Evolutionary conservation across 2,329 filamentous ascomycete species (phyloP).

Genomic region (Arthrobotrys pseudoclavata): DNA sequence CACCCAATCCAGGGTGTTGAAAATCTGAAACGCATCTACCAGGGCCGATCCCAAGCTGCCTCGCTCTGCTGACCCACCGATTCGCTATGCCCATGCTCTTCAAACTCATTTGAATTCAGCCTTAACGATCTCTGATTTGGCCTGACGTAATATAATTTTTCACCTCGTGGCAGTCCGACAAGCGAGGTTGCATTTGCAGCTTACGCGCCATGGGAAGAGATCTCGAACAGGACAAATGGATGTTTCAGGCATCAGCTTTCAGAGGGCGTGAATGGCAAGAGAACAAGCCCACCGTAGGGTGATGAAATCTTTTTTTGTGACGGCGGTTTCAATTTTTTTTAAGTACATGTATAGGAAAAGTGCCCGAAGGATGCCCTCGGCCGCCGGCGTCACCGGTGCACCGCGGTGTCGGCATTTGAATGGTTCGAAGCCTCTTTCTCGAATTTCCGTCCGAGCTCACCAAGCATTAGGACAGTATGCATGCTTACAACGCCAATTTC

Average conservation of each 20-base stretch:
- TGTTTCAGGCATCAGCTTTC: conserved; percentile 34
- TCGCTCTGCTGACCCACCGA: conserved; percentile 37
- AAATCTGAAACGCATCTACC: conserved; percentile 49
- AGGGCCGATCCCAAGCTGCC: conserved; percentile 19
- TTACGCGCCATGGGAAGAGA: conserved; percentile 29
- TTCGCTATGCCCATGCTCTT: conserved; percentile 22
- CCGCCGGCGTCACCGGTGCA: conserved; percentile 4
- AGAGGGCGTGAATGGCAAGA: conserved; percentile 6
- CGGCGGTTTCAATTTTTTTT: background rate
- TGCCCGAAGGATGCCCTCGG: conserved; percentile 5
- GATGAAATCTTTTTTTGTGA: background rate
- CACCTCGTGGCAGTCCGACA: conserved; percentile 39
- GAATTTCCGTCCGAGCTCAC: conserved; percentile 9
- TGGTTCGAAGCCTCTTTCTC: conserved; percentile 34
- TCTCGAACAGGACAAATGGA: conserved; percentile 30
- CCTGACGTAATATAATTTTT: conserved; percentile 51
- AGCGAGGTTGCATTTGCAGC: conserved; percentile 52
- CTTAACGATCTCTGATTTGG: conserved; percentile 38
- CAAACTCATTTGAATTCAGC: conserved; percentile 47
- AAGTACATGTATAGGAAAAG: background rate
- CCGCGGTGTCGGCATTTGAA: conserved; percentile 30
- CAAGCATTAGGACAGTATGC: background rate
- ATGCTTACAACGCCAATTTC: conserved; percentile 22
- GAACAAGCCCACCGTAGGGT: conserved; percentile 4
- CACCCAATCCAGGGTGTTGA: conserved; percentile 20